Conservation (phyloP, 2,329 filamentous ascomycete genomes). For the Acarospora socialis region DNA sequence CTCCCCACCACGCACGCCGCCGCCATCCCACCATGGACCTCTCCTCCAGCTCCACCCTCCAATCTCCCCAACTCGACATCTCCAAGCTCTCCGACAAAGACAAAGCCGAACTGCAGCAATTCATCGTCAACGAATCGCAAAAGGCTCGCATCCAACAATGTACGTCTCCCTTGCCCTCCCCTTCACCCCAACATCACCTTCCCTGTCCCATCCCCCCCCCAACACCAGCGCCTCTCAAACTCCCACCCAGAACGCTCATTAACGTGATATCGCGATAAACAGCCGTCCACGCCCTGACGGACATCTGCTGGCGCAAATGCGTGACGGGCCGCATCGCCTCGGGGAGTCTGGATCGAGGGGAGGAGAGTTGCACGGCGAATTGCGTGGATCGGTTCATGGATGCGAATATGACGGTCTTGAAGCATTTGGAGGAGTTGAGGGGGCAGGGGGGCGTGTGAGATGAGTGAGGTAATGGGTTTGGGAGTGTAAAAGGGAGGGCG, state of each 20-base stretch:
- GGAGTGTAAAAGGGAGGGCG: too few species aligned
- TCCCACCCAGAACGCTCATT: slow-evolving; percentile 23
- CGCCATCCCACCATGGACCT: too few species aligned
- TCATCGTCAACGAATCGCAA: slow-evolving; percentile 71
- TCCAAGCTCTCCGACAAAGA: slow-evolving; percentile 65
- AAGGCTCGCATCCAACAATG: slow-evolving; percentile 48
- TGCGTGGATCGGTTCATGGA: slow-evolving; percentile 93
- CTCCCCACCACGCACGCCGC: too few species aligned
- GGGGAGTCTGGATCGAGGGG: slow-evolving; percentile 57
- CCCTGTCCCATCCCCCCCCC: slow-evolving; percentile 1
- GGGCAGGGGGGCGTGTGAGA: slow-evolving; percentile 26
- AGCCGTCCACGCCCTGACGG: slow-evolving; percentile 54
- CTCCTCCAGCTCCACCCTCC: too few species aligned
- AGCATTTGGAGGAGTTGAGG: slow-evolving; percentile 59
- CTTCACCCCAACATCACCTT: slow-evolving; percentile 6
- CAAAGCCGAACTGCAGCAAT: slow-evolving; percentile 75
- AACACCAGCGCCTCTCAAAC: not conserved
- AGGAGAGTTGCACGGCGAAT: slow-evolving; percentile 77
- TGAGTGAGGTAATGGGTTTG: too few species aligned
- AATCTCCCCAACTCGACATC: slow-evolving; percentile 46
- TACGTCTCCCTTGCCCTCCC: slow-evolving; percentile 19
- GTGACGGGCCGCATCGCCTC: slow-evolving; percentile 58
- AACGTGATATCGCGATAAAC: slow-evolving; percentile 5
- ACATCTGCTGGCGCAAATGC: slow-evolving; percentile 93
- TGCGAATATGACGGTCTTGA: slow-evolving; percentile 69